Base-by-base conservation (phyloP, 2,329 filamentous ascomycete species). In the Leptosphaerulina australis region DNA sequence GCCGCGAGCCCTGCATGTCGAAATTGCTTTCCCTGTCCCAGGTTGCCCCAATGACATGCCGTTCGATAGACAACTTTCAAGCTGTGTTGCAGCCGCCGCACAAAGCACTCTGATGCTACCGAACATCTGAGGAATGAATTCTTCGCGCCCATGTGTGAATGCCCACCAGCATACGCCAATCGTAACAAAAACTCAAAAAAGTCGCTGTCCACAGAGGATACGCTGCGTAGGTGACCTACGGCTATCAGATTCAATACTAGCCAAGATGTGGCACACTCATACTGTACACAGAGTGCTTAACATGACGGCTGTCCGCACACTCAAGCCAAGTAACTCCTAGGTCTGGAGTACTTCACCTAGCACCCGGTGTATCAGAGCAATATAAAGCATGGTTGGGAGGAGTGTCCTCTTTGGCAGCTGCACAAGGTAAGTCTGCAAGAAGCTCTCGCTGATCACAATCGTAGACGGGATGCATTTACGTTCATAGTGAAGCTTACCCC, bases 111-210 rank as follows among this genome's bases (percentile, higher is more conserved):
- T 58, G 12, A 72, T 64, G 15, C 64, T 69, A 4, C 67, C 66
- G 44, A 66, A 70, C 66, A 70, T 69, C 30, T 69, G 68, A 14
- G 68, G 68, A 20, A 69, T 68, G 35, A 66, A 67, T 1, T 65
- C 66, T 52, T 69, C 67, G 3, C 66, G 59, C 14, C 55, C 60
- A 37, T 66, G 69, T 2, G 62, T 67, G 43, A 62, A 70, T 1
- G 67, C 62, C 62, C 59, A 69, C 62, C 66, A 69, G 34, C 68
- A 71, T 3, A 60, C 54, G 10, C 44, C 50, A 3, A 64, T 69
- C 66, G 69, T 70, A 4, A 60, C n/a, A 29, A 9, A 72, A 43
- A 33, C 69, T 61, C 7, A 71, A 53, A 14, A 64, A 53, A 0
- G 61, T 62, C 3, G 68, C 61, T 5, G 54, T 44, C 62, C 62